These are phyloP conservation scores for Lenzites betulinus DNA, from an alignment of 768 basidiomycete genomes.

Conservation along the genomic window DNA sequence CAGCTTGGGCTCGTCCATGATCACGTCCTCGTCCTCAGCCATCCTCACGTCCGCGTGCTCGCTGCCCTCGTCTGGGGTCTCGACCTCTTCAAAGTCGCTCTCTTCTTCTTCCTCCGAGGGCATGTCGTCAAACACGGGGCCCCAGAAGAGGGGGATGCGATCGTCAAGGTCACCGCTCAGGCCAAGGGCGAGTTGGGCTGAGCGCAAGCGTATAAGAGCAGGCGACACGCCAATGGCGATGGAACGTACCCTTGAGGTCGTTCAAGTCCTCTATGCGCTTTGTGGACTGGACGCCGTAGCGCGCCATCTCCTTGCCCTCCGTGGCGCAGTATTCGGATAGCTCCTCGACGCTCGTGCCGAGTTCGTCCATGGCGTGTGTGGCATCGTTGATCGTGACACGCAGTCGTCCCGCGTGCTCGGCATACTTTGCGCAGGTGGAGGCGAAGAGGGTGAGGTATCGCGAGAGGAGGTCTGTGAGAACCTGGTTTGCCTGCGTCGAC, in stretches of 20 bases:
- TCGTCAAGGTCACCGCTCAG: slow-evolving; percentile 57
- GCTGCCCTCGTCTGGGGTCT: slow-evolving; percentile 14
- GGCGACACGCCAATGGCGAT: slow-evolving; percentile 27
- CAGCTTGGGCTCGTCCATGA: slow-evolving; percentile 11
- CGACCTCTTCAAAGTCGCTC: slow-evolving; percentile 29
- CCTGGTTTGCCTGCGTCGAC: slow-evolving; percentile 68
- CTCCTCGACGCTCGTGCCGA: slow-evolving; percentile 73
- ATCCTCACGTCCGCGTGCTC: slow-evolving; percentile 13
- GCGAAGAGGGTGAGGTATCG: slow-evolving; percentile 71
- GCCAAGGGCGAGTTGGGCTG: slow-evolving; percentile 64
- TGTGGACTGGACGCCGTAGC: slow-evolving; percentile 64
- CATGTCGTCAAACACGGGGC: slow-evolving; percentile 30
- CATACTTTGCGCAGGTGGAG: slow-evolving; percentile 68
- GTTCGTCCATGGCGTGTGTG: slow-evolving; percentile 66
- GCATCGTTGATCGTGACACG: slow-evolving; percentile 61
- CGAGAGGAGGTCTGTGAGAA: slow-evolving; percentile 74
- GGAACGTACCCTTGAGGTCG: slow-evolving; percentile 63
- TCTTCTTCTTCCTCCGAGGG: slow-evolving; percentile 35
- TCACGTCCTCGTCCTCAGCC: slow-evolving; percentile 11
- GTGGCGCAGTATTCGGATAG: slow-evolving; percentile 63
- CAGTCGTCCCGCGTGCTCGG: slow-evolving; percentile 72
- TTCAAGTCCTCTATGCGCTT: slow-evolving; percentile 71
- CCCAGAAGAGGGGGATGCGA: slow-evolving; percentile 51
- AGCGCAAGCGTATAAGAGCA: slow-evolving; percentile 25
- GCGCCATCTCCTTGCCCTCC: slow-evolving; percentile 68